A percentile compares a stretch with the other conserved stretches of the same genome.
Conservation (phyloP, 768 basidiomycete species). For the Tricholomella constricta region DNA sequence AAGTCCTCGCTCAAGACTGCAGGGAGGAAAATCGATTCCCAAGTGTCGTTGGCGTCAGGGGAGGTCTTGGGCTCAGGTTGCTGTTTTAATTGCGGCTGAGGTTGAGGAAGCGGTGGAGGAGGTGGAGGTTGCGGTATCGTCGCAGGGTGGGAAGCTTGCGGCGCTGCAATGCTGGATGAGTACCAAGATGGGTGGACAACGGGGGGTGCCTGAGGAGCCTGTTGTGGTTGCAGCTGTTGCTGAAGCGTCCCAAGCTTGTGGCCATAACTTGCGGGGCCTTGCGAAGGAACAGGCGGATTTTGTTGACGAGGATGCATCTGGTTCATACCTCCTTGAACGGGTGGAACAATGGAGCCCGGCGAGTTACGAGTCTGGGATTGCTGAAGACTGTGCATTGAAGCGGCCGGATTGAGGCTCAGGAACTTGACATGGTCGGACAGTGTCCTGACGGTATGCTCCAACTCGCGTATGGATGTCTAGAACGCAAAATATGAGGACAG, state of each 20-base stretch:
- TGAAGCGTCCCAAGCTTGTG: slow-evolving; percentile 39
- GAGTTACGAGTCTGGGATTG: slow-evolving; percentile 44
- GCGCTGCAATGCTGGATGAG: slow-evolving; percentile 66
- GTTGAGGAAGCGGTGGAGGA: slow-evolving; percentile 39
- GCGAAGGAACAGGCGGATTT: slow-evolving; percentile 40
- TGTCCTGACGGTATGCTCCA: slow-evolving; percentile 75
- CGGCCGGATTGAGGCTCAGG: slow-evolving; percentile 56
- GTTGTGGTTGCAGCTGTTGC: slow-evolving; percentile 36
- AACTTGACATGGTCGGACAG: slow-evolving; percentile 85
- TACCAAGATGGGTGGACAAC: slow-evolving; percentile 62
- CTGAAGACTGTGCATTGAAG: slow-evolving; percentile 41
- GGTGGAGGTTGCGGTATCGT: slow-evolving; percentile 61
- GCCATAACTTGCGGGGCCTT: slow-evolving; percentile 39
- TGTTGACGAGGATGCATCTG: slow-evolving; percentile 45
- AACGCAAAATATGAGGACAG: slow-evolving; percentile 9
- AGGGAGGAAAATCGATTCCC: slow-evolving; percentile 82
- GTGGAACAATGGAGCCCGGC: slow-evolving; percentile 40
- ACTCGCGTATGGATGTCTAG: slow-evolving; percentile 74
- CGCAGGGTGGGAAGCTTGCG: slow-evolving; percentile 80
- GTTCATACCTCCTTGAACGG: slow-evolving; percentile 36
- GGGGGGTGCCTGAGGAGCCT: slow-evolving; percentile 29
- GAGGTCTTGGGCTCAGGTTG: slow-evolving; percentile 13
- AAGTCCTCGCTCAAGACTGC: slow-evolving; percentile 77
- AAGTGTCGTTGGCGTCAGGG: slow-evolving; percentile 30
- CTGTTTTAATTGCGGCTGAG: slow-evolving; percentile 28